Conservation (phyloP, 345 rosid species). For the Eucalyptus cloeziana region DNA sequence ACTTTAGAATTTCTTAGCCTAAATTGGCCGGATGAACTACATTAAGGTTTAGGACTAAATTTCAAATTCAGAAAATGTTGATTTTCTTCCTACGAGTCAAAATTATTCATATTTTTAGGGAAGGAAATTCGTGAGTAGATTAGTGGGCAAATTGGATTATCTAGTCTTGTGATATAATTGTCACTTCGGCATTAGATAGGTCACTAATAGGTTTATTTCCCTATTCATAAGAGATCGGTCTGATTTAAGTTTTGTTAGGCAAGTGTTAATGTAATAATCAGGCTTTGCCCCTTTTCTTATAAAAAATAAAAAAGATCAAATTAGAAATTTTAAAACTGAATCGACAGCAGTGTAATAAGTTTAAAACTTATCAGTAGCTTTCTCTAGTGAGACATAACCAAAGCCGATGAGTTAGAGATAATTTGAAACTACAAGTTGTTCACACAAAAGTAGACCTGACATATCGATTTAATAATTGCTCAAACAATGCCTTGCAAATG, state of each 20-base stretch:
- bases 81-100: background rate
- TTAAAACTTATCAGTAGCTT: too few species aligned
- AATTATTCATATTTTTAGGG: background rate
- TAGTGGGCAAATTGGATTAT: background rate
- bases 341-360: rapidly evolving
- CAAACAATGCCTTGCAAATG: too few species aligned
- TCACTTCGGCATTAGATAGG: background rate
- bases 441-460: too few species aligned
- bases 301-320: too few species aligned
- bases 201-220: background rate
- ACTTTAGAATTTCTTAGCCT: rapidly evolving
- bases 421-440: too few species aligned
- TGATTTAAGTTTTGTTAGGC: background rate
- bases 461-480: too few species aligned
- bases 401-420: background rate
- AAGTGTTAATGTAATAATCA: background rate
- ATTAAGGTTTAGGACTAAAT: background rate
- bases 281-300: background rate
- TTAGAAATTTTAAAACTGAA: too few species aligned
- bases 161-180: background rate
- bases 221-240: too few species aligned
- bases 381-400: background rate
- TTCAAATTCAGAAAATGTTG: background rate
- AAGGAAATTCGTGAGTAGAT: background rate
- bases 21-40: rapidly evolving